phyloP scores from a whole-genome alignment of 345 rosid species.

The Brassica incana region DNA sequence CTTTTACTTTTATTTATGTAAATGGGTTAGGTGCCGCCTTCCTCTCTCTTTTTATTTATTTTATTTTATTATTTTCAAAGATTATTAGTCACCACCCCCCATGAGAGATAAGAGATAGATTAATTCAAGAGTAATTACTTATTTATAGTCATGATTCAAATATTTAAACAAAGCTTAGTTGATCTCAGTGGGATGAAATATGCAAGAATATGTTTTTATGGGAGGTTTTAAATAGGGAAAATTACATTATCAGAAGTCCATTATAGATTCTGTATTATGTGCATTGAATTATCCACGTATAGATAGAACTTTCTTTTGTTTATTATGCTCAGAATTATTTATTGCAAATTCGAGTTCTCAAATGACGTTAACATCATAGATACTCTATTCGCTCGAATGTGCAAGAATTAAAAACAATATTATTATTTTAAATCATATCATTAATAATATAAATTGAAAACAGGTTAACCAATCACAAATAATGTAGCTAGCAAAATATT shows the following conservation, averaged over 20 bases:
- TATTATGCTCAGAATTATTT: background rate
- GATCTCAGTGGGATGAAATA: background rate
- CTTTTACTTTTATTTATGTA: slow-evolving; percentile 27
- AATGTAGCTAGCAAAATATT: too few relatives aligned
- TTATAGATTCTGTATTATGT: background rate
- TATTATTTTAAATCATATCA: too few relatives aligned
- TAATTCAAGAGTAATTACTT: slow-evolving; percentile 16
- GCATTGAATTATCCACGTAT: slow-evolving; percentile 1
- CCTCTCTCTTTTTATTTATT: background rate
- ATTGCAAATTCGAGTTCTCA: too few relatives aligned
- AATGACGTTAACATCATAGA: too few relatives aligned
- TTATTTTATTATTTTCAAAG: background rate
- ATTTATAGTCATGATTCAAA: slow-evolving; percentile 28
- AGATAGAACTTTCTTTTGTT: background rate
- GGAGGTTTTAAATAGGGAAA: background rate
- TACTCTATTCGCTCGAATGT: too few relatives aligned
- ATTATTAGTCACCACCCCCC: background rate
- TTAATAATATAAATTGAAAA: too few relatives aligned
- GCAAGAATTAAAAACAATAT: too few relatives aligned
- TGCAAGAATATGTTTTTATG: background rate
- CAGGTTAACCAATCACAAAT: too few relatives aligned
- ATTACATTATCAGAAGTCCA: background rate
- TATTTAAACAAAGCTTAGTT: background rate
- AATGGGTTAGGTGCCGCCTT: slow-evolving; percentile 22
- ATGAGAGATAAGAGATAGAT: slow-evolving; percentile 22